These are phyloP conservation scores for Fusarium humuli DNA, from an alignment of 2,329 filamentous ascomycete species.

Conservation along the genomic window DNA sequence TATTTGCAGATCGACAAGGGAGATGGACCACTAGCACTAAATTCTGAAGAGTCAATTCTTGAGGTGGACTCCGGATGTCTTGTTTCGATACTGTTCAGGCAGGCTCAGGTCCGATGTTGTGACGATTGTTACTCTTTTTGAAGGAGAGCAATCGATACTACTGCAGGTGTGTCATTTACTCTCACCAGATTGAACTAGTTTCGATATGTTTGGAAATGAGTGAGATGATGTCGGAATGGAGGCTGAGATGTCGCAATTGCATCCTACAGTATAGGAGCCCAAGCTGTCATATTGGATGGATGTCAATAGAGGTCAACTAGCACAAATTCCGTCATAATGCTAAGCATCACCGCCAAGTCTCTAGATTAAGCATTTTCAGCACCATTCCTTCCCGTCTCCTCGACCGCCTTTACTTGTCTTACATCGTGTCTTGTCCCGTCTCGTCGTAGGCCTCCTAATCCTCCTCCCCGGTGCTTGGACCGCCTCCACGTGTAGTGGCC, in stretches of 20 bases:
- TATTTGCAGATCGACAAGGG: conserved; percentile 4
- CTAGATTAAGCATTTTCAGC: neutral
- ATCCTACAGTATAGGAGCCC: too few species aligned
- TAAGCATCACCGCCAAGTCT: neutral
- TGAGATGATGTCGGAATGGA: neutral
- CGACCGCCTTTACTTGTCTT: neutral
- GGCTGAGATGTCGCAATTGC: neutral
- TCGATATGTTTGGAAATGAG: neutral
- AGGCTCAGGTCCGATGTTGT: neutral
- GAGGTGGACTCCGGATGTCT: neutral
- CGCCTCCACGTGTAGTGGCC: conserved; percentile 1
- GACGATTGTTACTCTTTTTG: neutral
- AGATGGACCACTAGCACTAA: neutral
- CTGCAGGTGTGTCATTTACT: neutral
- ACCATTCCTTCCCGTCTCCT: neutral
- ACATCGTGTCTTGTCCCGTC: neutral
- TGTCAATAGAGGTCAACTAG: neutral
- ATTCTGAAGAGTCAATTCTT: neutral
- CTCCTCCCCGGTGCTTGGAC: neutral
- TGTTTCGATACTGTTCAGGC: neutral
- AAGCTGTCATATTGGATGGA: too few species aligned
- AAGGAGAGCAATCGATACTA: neutral
- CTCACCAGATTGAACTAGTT: neutral
- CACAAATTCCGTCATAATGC: neutral
- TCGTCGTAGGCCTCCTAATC: neutral